Evolutionary conservation across 2,329 filamentous ascomycete genomes (phyloP).

Genomic region (Aspergillus fischeri): DNA sequence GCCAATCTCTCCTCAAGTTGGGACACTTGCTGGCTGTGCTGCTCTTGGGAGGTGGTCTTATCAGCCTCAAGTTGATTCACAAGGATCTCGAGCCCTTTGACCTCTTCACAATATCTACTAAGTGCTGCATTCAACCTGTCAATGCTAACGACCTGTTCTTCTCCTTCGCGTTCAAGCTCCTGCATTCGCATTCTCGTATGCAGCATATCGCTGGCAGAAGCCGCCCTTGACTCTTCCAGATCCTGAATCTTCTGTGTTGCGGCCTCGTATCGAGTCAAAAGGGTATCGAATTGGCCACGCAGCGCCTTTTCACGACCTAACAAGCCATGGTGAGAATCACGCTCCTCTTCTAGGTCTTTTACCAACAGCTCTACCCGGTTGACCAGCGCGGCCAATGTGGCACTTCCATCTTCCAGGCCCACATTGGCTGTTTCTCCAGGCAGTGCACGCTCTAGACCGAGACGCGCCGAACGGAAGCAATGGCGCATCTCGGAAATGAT

Average conservation of each 20-base stretch:
- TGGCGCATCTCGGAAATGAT: constrained; percentile 35
- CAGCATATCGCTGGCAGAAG: constrained; percentile 44
- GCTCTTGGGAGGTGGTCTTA: constrained; percentile 24
- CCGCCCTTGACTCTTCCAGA: constrained; percentile 37
- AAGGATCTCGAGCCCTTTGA: constrained; percentile 40
- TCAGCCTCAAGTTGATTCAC: constrained; percentile 41
- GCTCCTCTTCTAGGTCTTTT: constrained; percentile 31
- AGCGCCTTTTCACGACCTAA: constrained; percentile 38
- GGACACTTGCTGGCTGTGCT: constrained; percentile 27
- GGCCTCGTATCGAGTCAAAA: constrained; percentile 36
- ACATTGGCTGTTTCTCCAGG: constrained; percentile 42
- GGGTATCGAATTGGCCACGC: constrained; percentile 42
- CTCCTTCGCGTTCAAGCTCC: constrained; percentile 37
- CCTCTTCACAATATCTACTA: constrained; percentile 42
- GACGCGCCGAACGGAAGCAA: constrained; percentile 40
- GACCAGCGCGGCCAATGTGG: constrained; percentile 39
- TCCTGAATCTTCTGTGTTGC: constrained; percentile 33
- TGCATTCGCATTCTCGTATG: constrained; percentile 42
- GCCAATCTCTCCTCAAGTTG: constrained; percentile 33
- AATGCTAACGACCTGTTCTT: constrained; percentile 41
- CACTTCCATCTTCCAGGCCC: constrained; percentile 35
- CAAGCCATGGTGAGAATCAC: constrained; percentile 28
- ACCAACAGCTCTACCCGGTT: constrained; percentile 35
- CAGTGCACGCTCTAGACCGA: constrained; percentile 41
- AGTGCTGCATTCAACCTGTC: constrained; percentile 40